phyloP scores from a whole-genome alignment of 2,329 filamentous ascomycete genomes.

The Ophidiomyces ophidiicola region DNA sequence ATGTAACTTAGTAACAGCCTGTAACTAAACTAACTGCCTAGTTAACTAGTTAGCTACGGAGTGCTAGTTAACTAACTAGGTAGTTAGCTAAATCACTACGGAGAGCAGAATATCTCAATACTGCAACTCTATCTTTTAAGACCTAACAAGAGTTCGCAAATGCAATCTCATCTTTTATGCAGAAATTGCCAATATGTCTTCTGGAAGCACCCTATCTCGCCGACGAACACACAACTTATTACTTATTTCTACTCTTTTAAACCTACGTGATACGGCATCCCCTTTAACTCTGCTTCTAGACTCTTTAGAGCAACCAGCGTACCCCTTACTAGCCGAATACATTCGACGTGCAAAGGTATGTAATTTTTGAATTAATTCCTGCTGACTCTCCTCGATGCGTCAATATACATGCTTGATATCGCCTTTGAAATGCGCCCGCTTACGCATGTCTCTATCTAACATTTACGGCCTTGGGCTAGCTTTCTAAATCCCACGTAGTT shows the following conservation, averaged over 20 bases:
- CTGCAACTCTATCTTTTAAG: background rate
- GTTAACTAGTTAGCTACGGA: too few relatives aligned
- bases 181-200: too few relatives aligned
- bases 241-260: conserved; percentile 69
- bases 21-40: too few relatives aligned
- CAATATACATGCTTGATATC: too few relatives aligned
- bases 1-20: too few relatives aligned
- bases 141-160: background rate
- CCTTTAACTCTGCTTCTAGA: conserved; percentile 81
- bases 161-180: too few relatives aligned
- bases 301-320: conserved; percentile 67
- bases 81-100: conserved; percentile 1
- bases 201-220: conserved; percentile 40
- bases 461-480: conserved; percentile 16
- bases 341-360: conserved; percentile 58
- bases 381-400: too few relatives aligned
- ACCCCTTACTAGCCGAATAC: conserved; percentile 60
- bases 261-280: conserved; percentile 63
- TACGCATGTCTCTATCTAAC: conserved; percentile 5
- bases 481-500: conserved; percentile 55
- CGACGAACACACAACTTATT: conserved; percentile 73
- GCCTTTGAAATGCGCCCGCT: too few relatives aligned
- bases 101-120: background rate
- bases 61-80: too few relatives aligned
- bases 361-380: conserved; percentile 2